Evolutionary conservation across 176 grass and related monocot genomes (phyloP), one percentile per base, ranked within the genome.

Genomic region (Rhynchospora pubera): DNA sequence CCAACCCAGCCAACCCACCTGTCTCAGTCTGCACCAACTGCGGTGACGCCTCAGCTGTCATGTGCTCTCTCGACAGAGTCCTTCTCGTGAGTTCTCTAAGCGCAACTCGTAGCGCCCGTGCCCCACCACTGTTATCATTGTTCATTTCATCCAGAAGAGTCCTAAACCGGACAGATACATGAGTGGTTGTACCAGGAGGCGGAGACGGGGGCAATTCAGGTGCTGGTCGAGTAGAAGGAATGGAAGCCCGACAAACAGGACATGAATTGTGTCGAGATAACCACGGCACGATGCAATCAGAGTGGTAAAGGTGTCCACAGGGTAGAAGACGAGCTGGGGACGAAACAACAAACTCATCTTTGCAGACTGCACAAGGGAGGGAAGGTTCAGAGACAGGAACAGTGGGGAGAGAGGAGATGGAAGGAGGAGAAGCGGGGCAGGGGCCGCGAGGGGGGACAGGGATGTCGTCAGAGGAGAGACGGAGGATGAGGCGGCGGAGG

Each of bases 261-360:
- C 95, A 97, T 21, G 95, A 94, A 77, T 97, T 97, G 82, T 87
- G 95, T 39, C 90, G 70, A 75, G 88, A 67, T 8, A 97, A 83
- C 95, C 95, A 97, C 24, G 87, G 84, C 42, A 92, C 87, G 80
- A 97, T 93, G 57, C 95, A 97, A 30, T 58, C 45, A 22, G 92
- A 92, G 74, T 97, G 95, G 68, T 94, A 97, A 50, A 93, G 48
- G 83, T 97, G 95, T 24, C 83, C 79, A 23, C 95, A 97, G 30
- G 95, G 95, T 65, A 97, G 95, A 53, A 28, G 89, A 14, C 85
- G 61, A 8, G 88, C 95, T 1, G 18, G 7, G 14, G 84, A 84
- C 28, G 83, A 82, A 44, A 88, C 81, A 0, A 85, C 39, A 44
- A 97, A 90, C 69, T 97, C 95, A 30, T 94, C 92, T 87, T 91